Evolutionary conservation across 768 basidiomycete species (phyloP).

Genomic region (Tulasnella sp.): DNA sequence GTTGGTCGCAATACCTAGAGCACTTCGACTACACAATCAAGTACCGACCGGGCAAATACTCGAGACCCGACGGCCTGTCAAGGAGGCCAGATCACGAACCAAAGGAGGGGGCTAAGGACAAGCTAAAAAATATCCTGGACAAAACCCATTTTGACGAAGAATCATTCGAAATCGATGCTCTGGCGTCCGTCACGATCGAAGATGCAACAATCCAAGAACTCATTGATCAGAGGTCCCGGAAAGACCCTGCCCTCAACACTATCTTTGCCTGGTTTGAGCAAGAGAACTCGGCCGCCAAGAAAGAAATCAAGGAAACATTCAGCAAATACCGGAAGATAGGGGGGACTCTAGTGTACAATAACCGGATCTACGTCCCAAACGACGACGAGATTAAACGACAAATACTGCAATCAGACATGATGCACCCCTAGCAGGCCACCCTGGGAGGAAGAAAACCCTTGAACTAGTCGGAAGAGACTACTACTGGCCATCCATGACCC

Average conservation of each 20-base stretch:
- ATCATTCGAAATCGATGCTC: neutral
- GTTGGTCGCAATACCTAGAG: neutral
- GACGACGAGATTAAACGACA: neutral
- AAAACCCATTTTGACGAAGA: neutral
- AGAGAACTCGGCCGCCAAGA: neutral
- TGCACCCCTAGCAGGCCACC: neutral
- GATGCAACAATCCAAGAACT: neutral
- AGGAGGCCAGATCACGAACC: neutral
- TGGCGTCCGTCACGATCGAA: neutral
- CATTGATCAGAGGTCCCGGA: neutral
- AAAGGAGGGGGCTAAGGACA: neutral
- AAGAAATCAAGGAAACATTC: too few species aligned
- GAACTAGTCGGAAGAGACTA: neutral
- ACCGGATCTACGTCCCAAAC: neutral
- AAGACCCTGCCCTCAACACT: neutral
- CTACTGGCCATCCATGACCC: neutral
- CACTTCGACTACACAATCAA: neutral
- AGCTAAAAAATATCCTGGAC: neutral
- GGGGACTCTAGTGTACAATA: too few species aligned
- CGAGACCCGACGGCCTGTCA: neutral
- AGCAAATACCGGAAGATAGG: too few species aligned
- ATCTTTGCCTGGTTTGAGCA: neutral
- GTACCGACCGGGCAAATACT: neutral
- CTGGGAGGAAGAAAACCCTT: neutral
- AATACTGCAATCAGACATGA: neutral